phyloP scores from a whole-genome alignment of 108 stramenopile genomes.

The Pinguiococcus pyrenoidosus region DNA sequence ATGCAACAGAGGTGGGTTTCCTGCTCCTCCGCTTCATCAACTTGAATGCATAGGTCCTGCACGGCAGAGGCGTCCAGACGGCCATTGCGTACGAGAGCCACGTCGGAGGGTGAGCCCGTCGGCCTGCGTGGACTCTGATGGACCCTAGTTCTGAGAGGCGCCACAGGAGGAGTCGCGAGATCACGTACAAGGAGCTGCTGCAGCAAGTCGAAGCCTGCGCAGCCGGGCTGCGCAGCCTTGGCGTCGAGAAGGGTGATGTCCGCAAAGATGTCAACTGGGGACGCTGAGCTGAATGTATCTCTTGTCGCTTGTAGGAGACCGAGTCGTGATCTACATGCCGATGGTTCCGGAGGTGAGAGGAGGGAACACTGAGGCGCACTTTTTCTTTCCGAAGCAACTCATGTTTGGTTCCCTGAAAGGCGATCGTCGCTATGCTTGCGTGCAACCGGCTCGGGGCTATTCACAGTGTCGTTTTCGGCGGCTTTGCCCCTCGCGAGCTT shows the following conservation, averaged over 20 bases:
- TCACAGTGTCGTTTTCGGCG: slow-evolving; percentile 70
- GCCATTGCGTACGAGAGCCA: slow-evolving; percentile 54
- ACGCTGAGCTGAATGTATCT: neutral
- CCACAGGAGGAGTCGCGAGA: slow-evolving; percentile 16
- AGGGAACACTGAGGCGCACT: no score
- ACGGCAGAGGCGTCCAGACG: slow-evolving; percentile 43
- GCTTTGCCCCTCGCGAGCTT: slow-evolving; percentile 57
- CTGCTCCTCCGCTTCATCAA: no score
- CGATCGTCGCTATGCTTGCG: slow-evolving; percentile 58
- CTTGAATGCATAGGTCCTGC: no score
- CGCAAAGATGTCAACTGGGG: neutral
- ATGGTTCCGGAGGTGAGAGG: slow-evolving; percentile 71
- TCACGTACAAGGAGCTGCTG: slow-evolving; percentile 47
- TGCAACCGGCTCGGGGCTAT: slow-evolving; percentile 61
- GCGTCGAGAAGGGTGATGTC: slow-evolving; percentile 50
- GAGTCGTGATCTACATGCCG: slow-evolving; percentile 67
- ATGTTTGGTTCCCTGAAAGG: no score
- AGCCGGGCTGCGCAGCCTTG: slow-evolving; percentile 33
- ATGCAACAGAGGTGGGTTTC: no score
- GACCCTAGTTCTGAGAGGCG: no score
- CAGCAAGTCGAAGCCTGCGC: slow-evolving; percentile 44
- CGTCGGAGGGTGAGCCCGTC: no score
- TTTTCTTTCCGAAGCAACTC: no score
- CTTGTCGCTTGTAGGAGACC: neutral
- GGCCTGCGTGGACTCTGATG: no score